Conservation (phyloP, 2,329 filamentous ascomycete genomes). For the Paraphoma sp. region DNA sequence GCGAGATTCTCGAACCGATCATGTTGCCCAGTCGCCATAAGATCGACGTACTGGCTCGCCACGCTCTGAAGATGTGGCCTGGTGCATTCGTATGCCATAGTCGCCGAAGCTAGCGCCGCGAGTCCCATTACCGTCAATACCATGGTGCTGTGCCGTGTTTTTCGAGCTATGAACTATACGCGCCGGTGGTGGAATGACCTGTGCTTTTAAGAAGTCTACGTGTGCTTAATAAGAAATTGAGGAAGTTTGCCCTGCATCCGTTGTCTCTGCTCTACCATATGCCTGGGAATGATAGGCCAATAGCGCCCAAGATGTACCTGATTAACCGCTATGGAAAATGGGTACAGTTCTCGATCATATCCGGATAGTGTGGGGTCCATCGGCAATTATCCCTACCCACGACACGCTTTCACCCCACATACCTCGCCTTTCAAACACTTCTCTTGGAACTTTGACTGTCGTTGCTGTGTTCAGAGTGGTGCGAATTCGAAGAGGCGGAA, state of each 20-base stretch:
- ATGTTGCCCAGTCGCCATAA: slow-evolving; percentile 22
- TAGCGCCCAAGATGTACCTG: no score
- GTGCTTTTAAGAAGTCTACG: no score
- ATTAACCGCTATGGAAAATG: neutral
- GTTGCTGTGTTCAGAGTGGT: no score
- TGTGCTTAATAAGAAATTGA: no score
- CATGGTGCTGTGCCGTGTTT: slow-evolving; percentile 1
- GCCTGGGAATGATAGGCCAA: neutral
- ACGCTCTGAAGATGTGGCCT: slow-evolving; percentile 9
- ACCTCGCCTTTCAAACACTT: neutral
- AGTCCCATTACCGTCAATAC: neutral
- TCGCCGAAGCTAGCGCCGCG: neutral
- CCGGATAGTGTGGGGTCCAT: slow-evolving; percentile 14
- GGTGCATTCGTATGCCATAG: slow-evolving; percentile 13
- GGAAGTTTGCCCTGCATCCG: no score
- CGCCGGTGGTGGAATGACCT: neutral
- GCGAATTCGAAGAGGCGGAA: no score
- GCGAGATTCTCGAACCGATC: slow-evolving; percentile 22
- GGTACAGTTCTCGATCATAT: slow-evolving; percentile 5
- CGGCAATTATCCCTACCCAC: slow-evolving; percentile 8
- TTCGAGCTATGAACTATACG: neutral
- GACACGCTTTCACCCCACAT: slow-evolving; percentile 9
- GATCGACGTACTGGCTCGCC: slow-evolving; percentile 9
- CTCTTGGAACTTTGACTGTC: no score
- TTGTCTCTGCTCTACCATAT: neutral